A percentile compares a stretch with the other conserved stretches of the same genome.
Evolutionary conservation across 2,329 filamentous ascomycete species (phyloP).

Genomic region (Diaporthe helianthi): DNA sequence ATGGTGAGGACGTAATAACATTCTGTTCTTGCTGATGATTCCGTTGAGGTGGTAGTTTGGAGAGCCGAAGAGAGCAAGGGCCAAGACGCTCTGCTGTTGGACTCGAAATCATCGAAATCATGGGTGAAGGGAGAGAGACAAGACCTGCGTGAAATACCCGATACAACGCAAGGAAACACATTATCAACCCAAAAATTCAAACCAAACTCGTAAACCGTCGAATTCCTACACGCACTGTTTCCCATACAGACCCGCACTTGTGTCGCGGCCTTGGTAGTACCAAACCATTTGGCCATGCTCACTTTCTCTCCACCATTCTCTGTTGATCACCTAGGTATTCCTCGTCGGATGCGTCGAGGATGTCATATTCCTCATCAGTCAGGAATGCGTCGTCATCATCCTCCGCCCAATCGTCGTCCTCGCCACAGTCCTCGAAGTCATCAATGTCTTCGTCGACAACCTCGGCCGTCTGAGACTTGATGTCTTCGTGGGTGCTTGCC

Average conservation of each 20-base stretch:
- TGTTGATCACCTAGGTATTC: conserved; percentile 71
- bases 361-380: conserved; percentile 98
- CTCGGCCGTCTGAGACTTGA: conserved; percentile 58
- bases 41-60: conserved; percentile 25
- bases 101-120: conserved; percentile 18
- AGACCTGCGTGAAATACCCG: conserved; percentile 15
- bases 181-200: conserved; percentile 11
- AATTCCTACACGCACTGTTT: conserved; percentile 22
- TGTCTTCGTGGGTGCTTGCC: conserved; percentile 75
- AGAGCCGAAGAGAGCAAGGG: conserved; percentile 1
- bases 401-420: conserved; percentile 68
- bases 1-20: conserved; percentile 26
- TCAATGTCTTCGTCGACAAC: conserved; percentile 57
- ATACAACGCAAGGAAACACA: conserved; percentile 23
- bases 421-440: conserved; percentile 57
- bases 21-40: conserved; percentile 32
- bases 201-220: conserved; percentile 23
- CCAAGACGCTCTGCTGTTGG: not conserved
- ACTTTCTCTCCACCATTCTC: conserved; percentile 41
- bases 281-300: not conserved
- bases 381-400: conserved; percentile 78
- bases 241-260: not conserved
- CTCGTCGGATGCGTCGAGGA: conserved; percentile 92
- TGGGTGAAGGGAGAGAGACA: conserved; percentile 11
- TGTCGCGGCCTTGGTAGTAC: not conserved